Evolutionary conservation across 2,329 filamentous ascomycete species (phyloP).

Genomic region (Phyllosticta paracitricarpa): DNA sequence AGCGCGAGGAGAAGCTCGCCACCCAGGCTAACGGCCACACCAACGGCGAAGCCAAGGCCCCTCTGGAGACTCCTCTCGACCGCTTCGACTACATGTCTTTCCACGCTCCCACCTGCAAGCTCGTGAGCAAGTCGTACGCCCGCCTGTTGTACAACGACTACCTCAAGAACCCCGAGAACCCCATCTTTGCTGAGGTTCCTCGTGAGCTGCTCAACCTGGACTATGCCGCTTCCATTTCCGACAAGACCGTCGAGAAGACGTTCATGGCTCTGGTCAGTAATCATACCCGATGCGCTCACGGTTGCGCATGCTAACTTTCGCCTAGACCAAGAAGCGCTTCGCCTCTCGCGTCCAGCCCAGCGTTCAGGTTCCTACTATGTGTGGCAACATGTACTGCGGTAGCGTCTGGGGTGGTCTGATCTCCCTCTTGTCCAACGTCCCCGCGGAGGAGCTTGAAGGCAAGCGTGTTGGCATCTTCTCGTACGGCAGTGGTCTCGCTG

Average conservation of each 20-base stretch:
- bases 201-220: slow-evolving; percentile 37
- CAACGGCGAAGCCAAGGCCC: slow-evolving; percentile 25
- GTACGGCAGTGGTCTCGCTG: slow-evolving; percentile 43
- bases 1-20: slow-evolving; percentile 37
- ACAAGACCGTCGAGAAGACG: slow-evolving; percentile 45
- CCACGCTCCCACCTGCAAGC: slow-evolving; percentile 45
- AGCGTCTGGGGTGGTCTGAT: slow-evolving; percentile 42
- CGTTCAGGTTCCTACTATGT: slow-evolving; percentile 42
- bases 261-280: slow-evolving; percentile 34
- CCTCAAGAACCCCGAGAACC: slow-evolving; percentile 36
- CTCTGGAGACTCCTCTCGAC: slow-evolving; percentile 38
- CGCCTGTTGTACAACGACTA: slow-evolving; percentile 45
- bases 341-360: slow-evolving; percentile 39
- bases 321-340: slow-evolving; percentile 40
- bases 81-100: slow-evolving; percentile 47
- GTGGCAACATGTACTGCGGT: slow-evolving; percentile 47
- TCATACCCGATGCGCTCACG: background rate
- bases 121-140: slow-evolving; percentile 45
- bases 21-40: slow-evolving; percentile 30
- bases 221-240: slow-evolving; percentile 38
- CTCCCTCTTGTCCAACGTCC: slow-evolving; percentile 38
- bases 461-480: slow-evolving; percentile 44
- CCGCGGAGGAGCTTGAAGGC: slow-evolving; percentile 36
- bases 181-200: slow-evolving; percentile 40
- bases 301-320: background rate